Evolutionary conservation across 2,329 filamentous ascomycete genomes (phyloP), one percentile per base, ranked within the genome.

Genomic region (Aspergillus ochraceoroseus): DNA sequence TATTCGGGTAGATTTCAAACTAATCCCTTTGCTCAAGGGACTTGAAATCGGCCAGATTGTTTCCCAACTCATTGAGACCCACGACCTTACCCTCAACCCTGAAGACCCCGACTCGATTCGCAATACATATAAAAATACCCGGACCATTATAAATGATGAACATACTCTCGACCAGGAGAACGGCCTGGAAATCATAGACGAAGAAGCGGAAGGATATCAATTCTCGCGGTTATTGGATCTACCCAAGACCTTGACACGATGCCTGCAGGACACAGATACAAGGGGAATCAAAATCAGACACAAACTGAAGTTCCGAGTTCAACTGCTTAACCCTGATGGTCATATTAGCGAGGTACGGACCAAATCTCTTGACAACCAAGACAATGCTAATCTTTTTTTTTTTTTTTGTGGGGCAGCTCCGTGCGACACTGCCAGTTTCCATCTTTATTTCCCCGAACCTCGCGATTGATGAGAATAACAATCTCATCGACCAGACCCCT

Each of bases 381-480:
- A n/a, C n/a, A n/a, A n/a, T n/a, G n/a, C n/a, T n/a, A n/a, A n/a
- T n/a, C n/a, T n/a, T n/a, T n/a, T n/a, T n/a, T n/a, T 20, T 6
- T 23, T 27, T 19, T 9, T 31, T 3, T 2, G 14, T 12, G 18
- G 17, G 12, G 33, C 32, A 85, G 80, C 78, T 95, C 37, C 83
- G 90, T 37, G 90, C 90, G 32, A 92, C 88, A 28, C 78, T 96
- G 20, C 89, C 92, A 1, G 78, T 96, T 11, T 87, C 87, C 39
- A 82, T 98, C 26, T 95, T 95, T 67, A 95, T 96, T 52, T 98
- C 92, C 4, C 90, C 92, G 0, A 92, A 92, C 58, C 80, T 95
- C 55, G 84, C 87, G 0, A 78, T 95, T 25, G 87, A 92, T 55
- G 87, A 94, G 37, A 79, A 90, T 45, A 92, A 94, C 54, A 83